Base-by-base conservation (phyloP, 1,139 yeast species). In the Blastobotrys arbuscula region DNA sequence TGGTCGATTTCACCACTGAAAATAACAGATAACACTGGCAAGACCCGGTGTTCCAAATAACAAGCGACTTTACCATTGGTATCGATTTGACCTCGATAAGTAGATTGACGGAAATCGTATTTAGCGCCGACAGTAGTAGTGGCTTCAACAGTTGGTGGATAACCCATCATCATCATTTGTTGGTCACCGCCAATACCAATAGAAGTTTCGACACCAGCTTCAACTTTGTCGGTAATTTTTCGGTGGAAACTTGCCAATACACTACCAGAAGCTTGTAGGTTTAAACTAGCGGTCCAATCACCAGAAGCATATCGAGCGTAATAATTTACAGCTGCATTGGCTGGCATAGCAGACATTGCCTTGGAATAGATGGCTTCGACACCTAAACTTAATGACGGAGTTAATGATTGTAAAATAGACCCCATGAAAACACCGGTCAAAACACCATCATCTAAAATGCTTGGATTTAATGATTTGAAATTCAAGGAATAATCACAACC, bases 1-100 rank as follows among this genome's bases (percentile, higher is more conserved):
- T 94, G 97, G 70, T 92, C 97, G 58, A 92, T 81, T 71, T 92
- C 96, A 74, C 96, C 97, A 55, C 89, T 82, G 75, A 92, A 89
- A 63, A 88, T 74, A 53, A 92, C 77, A 33, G 96, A 84, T 53
- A 90, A 82, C 46, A 95, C 88, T 62, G 97, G 97, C 63, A 90
- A 77, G 51, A 94, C 82, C 69, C 96, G 84, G 76, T 89, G 89
- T 74, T 92, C 98, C 67, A 92, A 76, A 74, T 88, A 82, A 60
- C 92, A 88, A 52, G 86, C 78, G 50, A 92, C 95, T 73, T 87
- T 89, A 70, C 98, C 98, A 53, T 78, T 76, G 49, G 95, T 81
- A 71, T 90, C 97, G 55, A 92, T 66, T 71, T 90, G 96, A 63
- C 97, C 97, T 71, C 98, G 83, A 80, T 88, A 89, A 50, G 88